Base-by-base conservation (phyloP, 208 protist genomes). In the Trypanosomatidae sp. region DNA sequence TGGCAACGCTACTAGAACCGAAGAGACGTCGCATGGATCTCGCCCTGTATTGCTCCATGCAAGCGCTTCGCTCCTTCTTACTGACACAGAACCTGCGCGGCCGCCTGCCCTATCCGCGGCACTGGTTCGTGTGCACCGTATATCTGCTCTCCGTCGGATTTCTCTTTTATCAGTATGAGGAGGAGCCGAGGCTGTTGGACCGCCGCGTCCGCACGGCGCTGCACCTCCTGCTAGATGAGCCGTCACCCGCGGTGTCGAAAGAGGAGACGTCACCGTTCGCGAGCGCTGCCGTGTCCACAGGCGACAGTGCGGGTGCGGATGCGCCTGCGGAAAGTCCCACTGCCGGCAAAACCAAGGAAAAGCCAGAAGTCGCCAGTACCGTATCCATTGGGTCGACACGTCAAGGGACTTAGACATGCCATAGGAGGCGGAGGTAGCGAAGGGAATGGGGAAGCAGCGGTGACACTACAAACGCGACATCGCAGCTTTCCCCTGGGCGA, bases 21-120 rank as follows among this genome's bases (percentile, higher is more conserved):
- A 94, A 95, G 71, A 80, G 86, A 8, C 86, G 90, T 10, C 82
- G 92, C 58, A 88, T 91, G 79, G 92, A 97, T 71, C 84, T 97
- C 53, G 90, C 92, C 25, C 53, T 93, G 47, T 97, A 97, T 77
- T 97, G 92, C 74, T 71, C 86, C 60, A 87, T 87, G 75, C 85
- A 92, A 66, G 88, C 89, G 3, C 74, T 95, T 65, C 84, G 92
- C 70, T 95, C 90, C 36, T 93, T 94, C 72, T 60, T 91, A 55
- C 71, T 91, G 49, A 91, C 88, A 55, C 90, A 94, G 67, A 83
- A 92, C 73, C 87, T 85, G 58, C 80, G 90, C 17, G 92, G 92
- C 12, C 70, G 84, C 49, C 68, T 95, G 52, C 87, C 89, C n/a
- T 94, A 92, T 67, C 90, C 90, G 12, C 83, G 84, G 25, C 90